phyloP scores from a whole-genome alignment of 495 filamentous ascomycete species.

The Penicillium pancosmium region DNA sequence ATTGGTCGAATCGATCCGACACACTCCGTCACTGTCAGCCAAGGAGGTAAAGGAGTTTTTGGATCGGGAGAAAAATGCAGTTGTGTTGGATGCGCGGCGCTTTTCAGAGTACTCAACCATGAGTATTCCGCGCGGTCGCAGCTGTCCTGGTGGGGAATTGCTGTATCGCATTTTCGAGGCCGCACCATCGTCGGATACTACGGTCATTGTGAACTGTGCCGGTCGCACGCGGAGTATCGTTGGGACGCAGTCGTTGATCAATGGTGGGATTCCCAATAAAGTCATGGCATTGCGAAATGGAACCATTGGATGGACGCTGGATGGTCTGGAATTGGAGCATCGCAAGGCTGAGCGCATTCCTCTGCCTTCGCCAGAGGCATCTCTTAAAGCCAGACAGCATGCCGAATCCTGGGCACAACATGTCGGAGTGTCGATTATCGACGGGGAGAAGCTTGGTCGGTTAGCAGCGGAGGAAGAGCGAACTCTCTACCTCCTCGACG shows the following conservation, averaged over 20 bases:
- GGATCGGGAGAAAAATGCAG: slow-evolving; percentile 18
- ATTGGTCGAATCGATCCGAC: slow-evolving; percentile 31
- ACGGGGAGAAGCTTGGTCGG: background rate
- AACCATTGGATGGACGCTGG: slow-evolving; percentile 33
- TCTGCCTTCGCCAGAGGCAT: slow-evolving; percentile 20
- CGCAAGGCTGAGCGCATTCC: slow-evolving; percentile 14
- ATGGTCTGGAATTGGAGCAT: slow-evolving; percentile 24
- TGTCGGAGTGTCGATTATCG: slow-evolving; percentile 17
- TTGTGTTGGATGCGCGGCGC: slow-evolving; percentile 27
- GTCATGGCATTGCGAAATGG: slow-evolving; percentile 31
- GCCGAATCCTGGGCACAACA: slow-evolving; percentile 23
- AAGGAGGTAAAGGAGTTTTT: slow-evolving; percentile 23
- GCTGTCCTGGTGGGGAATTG: slow-evolving; percentile 31
- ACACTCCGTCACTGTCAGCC: slow-evolving; percentile 30
- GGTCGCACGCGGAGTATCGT: slow-evolving; percentile 33
- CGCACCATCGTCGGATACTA: slow-evolving; percentile 25
- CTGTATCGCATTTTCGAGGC: slow-evolving; percentile 30
- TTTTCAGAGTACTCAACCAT: slow-evolving; percentile 31
- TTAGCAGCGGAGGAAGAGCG: slow-evolving; percentile 18
- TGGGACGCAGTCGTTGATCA: slow-evolving; percentile 28
- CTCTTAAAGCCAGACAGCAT: slow-evolving; percentile 15
- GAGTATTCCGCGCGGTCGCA: slow-evolving; percentile 31
- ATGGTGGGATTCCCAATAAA: slow-evolving; percentile 26
- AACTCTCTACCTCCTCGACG: slow-evolving; percentile 27
- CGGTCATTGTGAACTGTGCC: slow-evolving; percentile 31